Base-by-base conservation (phyloP, 1,284 basidiomycete species). In the Ustanciosporium gigantosporum region DNA sequence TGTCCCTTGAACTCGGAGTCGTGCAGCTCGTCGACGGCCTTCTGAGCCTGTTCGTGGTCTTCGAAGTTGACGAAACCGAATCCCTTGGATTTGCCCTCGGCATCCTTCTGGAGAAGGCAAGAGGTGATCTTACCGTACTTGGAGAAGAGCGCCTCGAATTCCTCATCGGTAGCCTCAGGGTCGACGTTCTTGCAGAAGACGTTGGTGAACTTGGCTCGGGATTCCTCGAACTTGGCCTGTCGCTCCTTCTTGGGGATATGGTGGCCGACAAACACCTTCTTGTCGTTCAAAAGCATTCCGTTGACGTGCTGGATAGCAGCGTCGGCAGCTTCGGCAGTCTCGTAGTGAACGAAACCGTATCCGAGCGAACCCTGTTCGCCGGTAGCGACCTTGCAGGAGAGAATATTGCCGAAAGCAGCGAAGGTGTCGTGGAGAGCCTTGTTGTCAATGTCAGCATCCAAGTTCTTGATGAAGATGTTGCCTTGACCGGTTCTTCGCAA, bases 381-480 rank as follows among this genome's bases (percentile, higher is more conserved):
- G 42, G 66, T 46, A 57, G 94, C 95, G 70, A 99, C 94, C 83
- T 99, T 99, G 88, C 95, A 99, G 31, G 95, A 98, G 64, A 99
- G 83, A 66, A 99, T 95, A 77, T 95, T 94, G 61, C 95, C 95
- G 78, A 98, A 99, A 40, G 95, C 94, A 59, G 91, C 92, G 79
- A 99, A 99, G 39, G 95, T 99, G 80, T 99, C 95, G 80, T 99
- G 95, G 57, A 99, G 89, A 67, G 95, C 95, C 87, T 99, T 99
- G 86, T 98, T 98, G 83, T 99, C 95, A 73, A 99, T 99, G 62
- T 85, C 84, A 81, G 95, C 91, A 79, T 98, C 95, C 70, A 99
- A 83, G 83, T 98, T 98, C 84, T 98, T 99, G 84, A 99, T 98
- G 83, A 99, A 99, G 79, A 99, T 94, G 82, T 98, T 99, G 81